Evolutionary conservation across 345 rosid genomes (phyloP).

Genomic region (Hevea brasiliensis): DNA sequence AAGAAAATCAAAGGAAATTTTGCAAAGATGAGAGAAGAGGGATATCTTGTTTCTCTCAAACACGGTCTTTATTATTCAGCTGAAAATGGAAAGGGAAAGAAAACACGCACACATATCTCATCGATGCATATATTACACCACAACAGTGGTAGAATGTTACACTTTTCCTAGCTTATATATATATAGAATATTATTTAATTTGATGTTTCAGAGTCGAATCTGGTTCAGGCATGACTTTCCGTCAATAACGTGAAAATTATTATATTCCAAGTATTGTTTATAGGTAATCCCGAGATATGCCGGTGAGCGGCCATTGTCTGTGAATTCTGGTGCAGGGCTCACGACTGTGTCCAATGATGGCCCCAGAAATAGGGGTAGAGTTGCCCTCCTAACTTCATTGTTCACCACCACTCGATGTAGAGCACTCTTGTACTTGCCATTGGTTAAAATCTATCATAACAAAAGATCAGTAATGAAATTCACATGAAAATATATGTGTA

Average conservation of each 20-base stretch:
- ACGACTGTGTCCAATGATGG: slow-evolving; percentile 23
- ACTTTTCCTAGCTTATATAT: no score
- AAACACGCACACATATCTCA: no score
- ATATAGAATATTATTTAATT: no score
- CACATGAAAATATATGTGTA: no score
- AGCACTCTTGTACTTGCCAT: slow-evolving; percentile 24
- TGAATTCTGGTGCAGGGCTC: slow-evolving; percentile 16
- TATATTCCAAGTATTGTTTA: slow-evolving; percentile 16
- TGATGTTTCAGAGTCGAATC: neutral
- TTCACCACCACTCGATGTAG: slow-evolving; percentile 23
- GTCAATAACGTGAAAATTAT: slow-evolving; percentile 17
- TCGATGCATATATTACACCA: no score
- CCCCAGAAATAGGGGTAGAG: slow-evolving; percentile 18
- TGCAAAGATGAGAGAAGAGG: no score
- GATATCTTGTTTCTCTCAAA: no score
- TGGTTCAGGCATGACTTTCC: slow-evolving; percentile 26
- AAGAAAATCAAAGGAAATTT: no score
- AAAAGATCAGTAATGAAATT: neutral
- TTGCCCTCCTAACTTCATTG: slow-evolving; percentile 21
- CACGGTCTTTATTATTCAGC: no score
- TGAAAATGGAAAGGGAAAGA: no score
- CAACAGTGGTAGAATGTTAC: no score
- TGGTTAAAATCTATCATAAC: slow-evolving; percentile 18
- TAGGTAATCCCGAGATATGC: slow-evolving; percentile 18
- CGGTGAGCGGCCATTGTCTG: slow-evolving; percentile 2